Base-by-base conservation (phyloP, 2,329 filamentous ascomycete species). In the Lasiodiplodia citricola region DNA sequence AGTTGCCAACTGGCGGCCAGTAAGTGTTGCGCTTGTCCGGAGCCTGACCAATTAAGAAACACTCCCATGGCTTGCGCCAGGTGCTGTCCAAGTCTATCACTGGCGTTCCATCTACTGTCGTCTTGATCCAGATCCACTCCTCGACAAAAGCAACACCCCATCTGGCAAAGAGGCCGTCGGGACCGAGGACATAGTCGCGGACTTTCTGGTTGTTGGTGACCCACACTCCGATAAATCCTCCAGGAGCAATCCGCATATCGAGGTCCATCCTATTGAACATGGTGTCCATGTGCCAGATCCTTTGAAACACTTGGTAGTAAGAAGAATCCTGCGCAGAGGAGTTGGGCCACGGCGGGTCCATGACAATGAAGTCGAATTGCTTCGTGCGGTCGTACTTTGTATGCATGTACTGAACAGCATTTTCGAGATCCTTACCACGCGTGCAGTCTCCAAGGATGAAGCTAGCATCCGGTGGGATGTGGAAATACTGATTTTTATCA, bases 271-370 rank as follows among this genome's bases (percentile, higher is more conserved):
- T 73, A 2, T 77, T 69, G 0, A 85, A 72, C 70, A 84, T 75
- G 25, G 74, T 73, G 64, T 75, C 75, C 67, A 89, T 83, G 62
- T 87, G 84, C 14, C 80, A 74, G 56, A 86, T 75, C 77, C 89
- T 87, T 72, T 84, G 74, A 74, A 73, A 54, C 76, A 76, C 77
- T 72, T 79, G 74, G 76, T 88, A 87, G 71, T 84, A 80, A 81
- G 79, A 83, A 73, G 87, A 89, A 50, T 91, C 84, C 72, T 86
- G 86, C 16, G 88, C 92, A 6, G 92, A 94, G 56, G 89, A 87
- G 75, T 93, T 95, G 0, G 92, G 91, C 92, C 92, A 95, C 1
- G 92, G 92, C 3, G 92, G 92, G 75, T 95, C 92, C 23, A 94
- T 81, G 8, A 94, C 77, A 47, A 94, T 83, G 55, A 94, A 81